phyloP scores from a whole-genome alignment of 805 yeast genomes.

The Ogataea allantospora region DNA sequence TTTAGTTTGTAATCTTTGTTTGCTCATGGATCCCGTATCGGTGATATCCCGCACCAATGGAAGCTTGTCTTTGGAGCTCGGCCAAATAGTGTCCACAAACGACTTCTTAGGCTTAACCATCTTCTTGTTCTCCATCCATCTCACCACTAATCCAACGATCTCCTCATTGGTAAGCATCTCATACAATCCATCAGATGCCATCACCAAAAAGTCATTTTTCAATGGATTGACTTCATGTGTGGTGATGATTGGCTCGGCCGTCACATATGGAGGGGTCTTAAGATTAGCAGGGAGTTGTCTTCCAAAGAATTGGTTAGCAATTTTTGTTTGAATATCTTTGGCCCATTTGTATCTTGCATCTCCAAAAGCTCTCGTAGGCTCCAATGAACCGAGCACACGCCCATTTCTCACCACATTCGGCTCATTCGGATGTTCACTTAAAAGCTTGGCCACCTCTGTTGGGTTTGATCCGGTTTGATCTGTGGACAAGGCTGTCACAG shows the following conservation, averaged over 20 bases:
- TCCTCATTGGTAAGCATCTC: slow-evolving; percentile 92
- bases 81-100: slow-evolving; percentile 40
- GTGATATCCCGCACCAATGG: slow-evolving; percentile 67
- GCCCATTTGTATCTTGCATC: slow-evolving; percentile 93
- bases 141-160: slow-evolving; percentile 85
- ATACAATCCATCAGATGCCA: slow-evolving; percentile 93
- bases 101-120: slow-evolving; percentile 52
- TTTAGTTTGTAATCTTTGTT: slow-evolving; percentile 72
- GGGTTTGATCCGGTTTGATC: slow-evolving; percentile 96
- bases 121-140: slow-evolving; percentile 83
- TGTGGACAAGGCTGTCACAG: slow-evolving; percentile 77
- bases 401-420: slow-evolving; percentile 81
- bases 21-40: slow-evolving; percentile 51
- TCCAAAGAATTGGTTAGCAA: slow-evolving; percentile 78
- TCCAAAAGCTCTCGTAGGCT: slow-evolving; percentile 96
- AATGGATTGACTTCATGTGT: slow-evolving; percentile 70
- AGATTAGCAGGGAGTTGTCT: slow-evolving; percentile 69
- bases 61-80: slow-evolving; percentile 36
- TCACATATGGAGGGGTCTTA: slow-evolving; percentile 92
- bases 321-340: slow-evolving; percentile 63
- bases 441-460: slow-evolving; percentile 78
- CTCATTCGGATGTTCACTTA: slow-evolving; percentile 89
- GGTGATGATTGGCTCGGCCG: slow-evolving; percentile 92
- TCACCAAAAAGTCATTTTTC: slow-evolving; percentile 79
- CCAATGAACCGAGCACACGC: slow-evolving; percentile 86